Base-by-base conservation (phyloP, 163 green algal species). In the Volvox carteri region DNA sequence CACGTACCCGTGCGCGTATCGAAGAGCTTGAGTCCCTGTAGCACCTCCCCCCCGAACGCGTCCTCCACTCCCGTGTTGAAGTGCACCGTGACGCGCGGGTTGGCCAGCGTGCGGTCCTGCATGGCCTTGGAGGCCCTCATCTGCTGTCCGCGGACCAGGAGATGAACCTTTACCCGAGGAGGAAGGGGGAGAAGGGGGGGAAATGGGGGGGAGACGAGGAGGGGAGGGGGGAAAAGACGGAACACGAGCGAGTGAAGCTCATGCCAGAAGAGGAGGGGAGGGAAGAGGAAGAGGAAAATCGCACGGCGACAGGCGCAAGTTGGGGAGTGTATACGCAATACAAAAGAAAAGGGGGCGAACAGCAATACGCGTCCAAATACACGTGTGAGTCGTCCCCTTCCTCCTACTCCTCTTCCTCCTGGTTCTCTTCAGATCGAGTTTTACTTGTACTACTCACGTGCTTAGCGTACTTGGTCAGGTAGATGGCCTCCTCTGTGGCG, bases 381-480 rank as follows among this genome's bases (percentile, higher is more conserved):
- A n/a, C n/a, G n/a, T n/a, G n/a, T n/a, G n/a, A n/a, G n/a, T n/a
- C n/a, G n/a, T n/a, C n/a, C n/a, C n/a, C n/a, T n/a, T n/a, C n/a
- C n/a, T n/a, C n/a, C n/a, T n/a, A n/a, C n/a, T n/a, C n/a, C n/a
- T n/a, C n/a, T n/a, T n/a, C n/a, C n/a, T n/a, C n/a, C n/a, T n/a
- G n/a, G n/a, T n/a, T n/a, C n/a, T n/a, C n/a, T n/a, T n/a, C n/a
- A n/a, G n/a, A n/a, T n/a, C n/a, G n/a, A n/a, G n/a, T n/a, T n/a
- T n/a, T n/a, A n/a, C n/a, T n/a, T n/a, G n/a, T n/a, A n/a, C n/a
- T n/a, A 60, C 87, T 86, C 58, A 94, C 92, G 35, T 96, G 92
- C 35, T 87, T 95, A 14, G 90, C 97, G 88, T 99, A 99, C 93
- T 99, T 99, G 67, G 98, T 99, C 3, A 99, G 94, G 93, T 99